Evolutionary conservation across 2,329 filamentous ascomycete genomes (phyloP).

Genomic region (Aspergillus transmontanensis): DNA sequence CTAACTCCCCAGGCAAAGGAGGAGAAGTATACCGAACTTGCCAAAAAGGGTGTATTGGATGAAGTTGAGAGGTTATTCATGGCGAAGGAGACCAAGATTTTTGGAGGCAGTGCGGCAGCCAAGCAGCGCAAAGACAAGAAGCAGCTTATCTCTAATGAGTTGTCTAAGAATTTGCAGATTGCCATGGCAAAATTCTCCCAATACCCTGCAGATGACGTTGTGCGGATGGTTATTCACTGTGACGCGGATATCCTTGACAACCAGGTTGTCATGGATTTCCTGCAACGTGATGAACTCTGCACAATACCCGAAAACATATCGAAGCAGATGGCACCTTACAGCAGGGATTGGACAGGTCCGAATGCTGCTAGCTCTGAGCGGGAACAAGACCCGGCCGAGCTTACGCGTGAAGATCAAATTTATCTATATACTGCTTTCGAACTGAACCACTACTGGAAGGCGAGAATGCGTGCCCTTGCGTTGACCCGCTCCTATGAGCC

Average conservation of each 20-base stretch:
- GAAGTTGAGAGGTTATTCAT: slow-evolving; percentile 97
- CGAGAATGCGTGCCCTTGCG: slow-evolving; percentile 86
- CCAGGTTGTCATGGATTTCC: slow-evolving; percentile 90
- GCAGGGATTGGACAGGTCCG: slow-evolving; percentile 92
- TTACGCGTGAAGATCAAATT: slow-evolving; percentile 93
- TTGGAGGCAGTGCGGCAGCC: slow-evolving; percentile 64
- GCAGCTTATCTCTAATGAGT: slow-evolving; percentile 88
- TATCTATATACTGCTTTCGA: slow-evolving; percentile 93
- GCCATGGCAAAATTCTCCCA: slow-evolving; percentile 92
- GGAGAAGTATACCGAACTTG: slow-evolving; percentile 92
- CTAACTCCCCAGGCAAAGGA: slow-evolving; percentile 87
- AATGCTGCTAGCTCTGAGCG: slow-evolving; percentile 75
- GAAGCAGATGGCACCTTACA: slow-evolving; percentile 93
- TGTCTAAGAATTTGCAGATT: slow-evolving; percentile 90
- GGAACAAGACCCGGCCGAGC: slow-evolving; percentile 82
- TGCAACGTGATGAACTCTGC: slow-evolving; percentile 90
- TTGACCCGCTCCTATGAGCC: slow-evolving; percentile 80
- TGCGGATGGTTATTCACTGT: slow-evolving; percentile 93
- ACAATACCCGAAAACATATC: slow-evolving; percentile 86
- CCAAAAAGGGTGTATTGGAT: slow-evolving; percentile 91
- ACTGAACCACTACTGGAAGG: slow-evolving; percentile 97
- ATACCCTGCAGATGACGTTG: slow-evolving; percentile 77
- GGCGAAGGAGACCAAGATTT: slow-evolving; percentile 91
- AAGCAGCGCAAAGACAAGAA: slow-evolving; percentile 94
- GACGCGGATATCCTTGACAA: slow-evolving; percentile 88